These are phyloP conservation scores for Penicillium sp. DNA, from an alignment of 2,329 filamentous ascomycete species.

Conservation along the genomic window DNA sequence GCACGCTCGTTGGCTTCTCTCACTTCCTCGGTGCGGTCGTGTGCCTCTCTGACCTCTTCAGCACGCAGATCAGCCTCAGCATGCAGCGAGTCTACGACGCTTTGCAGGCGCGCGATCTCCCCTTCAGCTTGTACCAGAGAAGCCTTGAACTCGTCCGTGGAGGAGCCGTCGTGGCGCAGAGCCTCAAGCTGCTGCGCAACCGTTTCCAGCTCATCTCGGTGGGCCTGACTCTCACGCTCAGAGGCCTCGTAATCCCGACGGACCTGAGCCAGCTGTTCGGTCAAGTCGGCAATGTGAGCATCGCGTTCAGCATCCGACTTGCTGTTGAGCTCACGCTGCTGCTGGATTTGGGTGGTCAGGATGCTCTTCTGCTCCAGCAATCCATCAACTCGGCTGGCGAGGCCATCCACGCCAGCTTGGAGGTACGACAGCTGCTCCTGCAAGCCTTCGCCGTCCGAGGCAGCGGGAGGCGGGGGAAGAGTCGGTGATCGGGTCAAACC, in stretches of 20 bases:
- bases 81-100: slow-evolving; percentile 55
- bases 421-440: slow-evolving; percentile 75
- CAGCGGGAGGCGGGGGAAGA: slow-evolving; percentile 60
- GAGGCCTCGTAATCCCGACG: slow-evolving; percentile 65
- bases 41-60: slow-evolving; percentile 25
- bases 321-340: slow-evolving; percentile 89
- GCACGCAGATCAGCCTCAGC: slow-evolving; percentile 32
- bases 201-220: slow-evolving; percentile 43
- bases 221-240: slow-evolving; percentile 42
- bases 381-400: slow-evolving; percentile 74
- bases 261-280: slow-evolving; percentile 57
- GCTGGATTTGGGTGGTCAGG: slow-evolving; percentile 87
- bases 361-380: slow-evolving; percentile 88
- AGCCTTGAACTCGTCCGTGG: slow-evolving; percentile 34
- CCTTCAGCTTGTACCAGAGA: slow-evolving; percentile 33
- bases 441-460: slow-evolving; percentile 56
- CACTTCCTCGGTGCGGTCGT: slow-evolving; percentile 26
- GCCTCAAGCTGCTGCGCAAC: slow-evolving; percentile 48
- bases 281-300: slow-evolving; percentile 48
- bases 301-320: slow-evolving; percentile 70
- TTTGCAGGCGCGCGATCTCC: slow-evolving; percentile 41
- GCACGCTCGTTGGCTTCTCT: slow-evolving; percentile 31
- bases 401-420: slow-evolving; percentile 72
- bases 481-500: slow-evolving; percentile 47
- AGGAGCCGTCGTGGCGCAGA: slow-evolving; percentile 40